phyloP scores from a whole-genome alignment of 345 rosid species.

The Citrus cavaleriei region DNA sequence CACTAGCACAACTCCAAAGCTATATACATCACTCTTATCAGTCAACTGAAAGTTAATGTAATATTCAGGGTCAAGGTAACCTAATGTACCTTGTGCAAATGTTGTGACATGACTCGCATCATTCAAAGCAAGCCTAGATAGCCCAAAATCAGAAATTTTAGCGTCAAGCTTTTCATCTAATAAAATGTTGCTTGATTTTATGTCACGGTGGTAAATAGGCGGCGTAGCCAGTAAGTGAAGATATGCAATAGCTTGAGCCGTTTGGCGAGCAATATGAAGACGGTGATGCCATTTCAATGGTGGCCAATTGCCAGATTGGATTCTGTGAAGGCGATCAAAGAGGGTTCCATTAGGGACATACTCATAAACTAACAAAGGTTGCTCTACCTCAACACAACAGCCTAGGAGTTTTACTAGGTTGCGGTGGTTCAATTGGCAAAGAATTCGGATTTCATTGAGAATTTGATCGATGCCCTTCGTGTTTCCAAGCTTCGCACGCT shows the following conservation, averaged over 20 bases:
- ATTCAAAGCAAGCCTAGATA: constrained; percentile 41
- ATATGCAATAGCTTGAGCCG: constrained; percentile 42
- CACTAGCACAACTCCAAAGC: constrained; percentile 49
- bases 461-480: constrained; percentile 44
- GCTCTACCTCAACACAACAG: constrained; percentile 51
- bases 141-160: constrained; percentile 50
- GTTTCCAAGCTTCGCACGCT: constrained; percentile 51
- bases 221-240: constrained; percentile 42
- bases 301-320: not conserved
- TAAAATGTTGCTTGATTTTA: constrained; percentile 52
- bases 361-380: constrained; percentile 48
- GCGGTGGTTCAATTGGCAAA: constrained; percentile 51
- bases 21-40: constrained; percentile 52
- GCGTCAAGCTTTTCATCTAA: constrained; percentile 41
- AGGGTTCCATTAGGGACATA: constrained; percentile 38
- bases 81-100: constrained; percentile 44
- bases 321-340: constrained; percentile 30
- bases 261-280: constrained; percentile 34
- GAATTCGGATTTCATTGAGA: constrained; percentile 52
- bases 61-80: constrained; percentile 50
- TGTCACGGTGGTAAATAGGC: constrained; percentile 47
- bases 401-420: constrained; percentile 45
- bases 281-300: constrained; percentile 31
- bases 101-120: constrained; percentile 48
- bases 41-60: constrained; percentile 41